phyloP scores from a whole-genome alignment of 2,329 filamentous ascomycete species.

The Aspergillus aculeatus region DNA sequence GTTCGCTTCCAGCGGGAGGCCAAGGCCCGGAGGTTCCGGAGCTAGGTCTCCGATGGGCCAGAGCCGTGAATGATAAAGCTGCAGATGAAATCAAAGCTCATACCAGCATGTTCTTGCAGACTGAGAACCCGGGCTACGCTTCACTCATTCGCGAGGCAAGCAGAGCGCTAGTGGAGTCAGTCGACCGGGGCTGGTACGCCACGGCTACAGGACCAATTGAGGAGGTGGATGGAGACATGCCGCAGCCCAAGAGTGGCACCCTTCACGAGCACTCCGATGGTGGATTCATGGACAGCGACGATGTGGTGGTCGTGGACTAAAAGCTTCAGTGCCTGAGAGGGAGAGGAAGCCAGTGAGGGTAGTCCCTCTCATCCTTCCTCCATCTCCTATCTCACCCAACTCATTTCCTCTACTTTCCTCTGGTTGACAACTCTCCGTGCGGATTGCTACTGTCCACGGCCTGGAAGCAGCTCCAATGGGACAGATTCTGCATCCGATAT shows the following conservation, averaged over 20 bases:
- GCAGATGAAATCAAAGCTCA: slow-evolving; percentile 79
- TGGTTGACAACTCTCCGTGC: neutral
- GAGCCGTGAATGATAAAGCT: slow-evolving; percentile 75
- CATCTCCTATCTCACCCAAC: neutral
- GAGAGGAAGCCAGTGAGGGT: neutral
- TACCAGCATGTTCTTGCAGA: slow-evolving; percentile 52
- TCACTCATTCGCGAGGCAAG: slow-evolving; percentile 40
- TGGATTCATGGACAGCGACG: slow-evolving; percentile 34
- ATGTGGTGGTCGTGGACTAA: slow-evolving; percentile 37
- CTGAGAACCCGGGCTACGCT: slow-evolving; percentile 47
- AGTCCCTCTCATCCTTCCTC: neutral
- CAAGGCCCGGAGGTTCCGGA: slow-evolving; percentile 26
- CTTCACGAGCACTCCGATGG: slow-evolving; percentile 17
- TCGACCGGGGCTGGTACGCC: slow-evolving; percentile 43
- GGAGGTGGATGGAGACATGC: slow-evolving; percentile 17
- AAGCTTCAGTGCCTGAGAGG: slow-evolving; percentile 1
- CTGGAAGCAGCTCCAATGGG: neutral
- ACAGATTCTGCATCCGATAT: neutral
- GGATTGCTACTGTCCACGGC: neutral
- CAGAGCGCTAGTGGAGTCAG: slow-evolving; percentile 38
- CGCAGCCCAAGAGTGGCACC: slow-evolving; percentile 15
- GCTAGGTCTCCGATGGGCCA: slow-evolving; percentile 60
- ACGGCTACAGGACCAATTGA: slow-evolving; percentile 26
- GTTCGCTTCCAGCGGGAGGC: slow-evolving; percentile 67
- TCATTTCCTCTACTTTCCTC: neutral